phyloP scores from a whole-genome alignment of 208 protist species.

The Trypanosoma caninum region DNA sequence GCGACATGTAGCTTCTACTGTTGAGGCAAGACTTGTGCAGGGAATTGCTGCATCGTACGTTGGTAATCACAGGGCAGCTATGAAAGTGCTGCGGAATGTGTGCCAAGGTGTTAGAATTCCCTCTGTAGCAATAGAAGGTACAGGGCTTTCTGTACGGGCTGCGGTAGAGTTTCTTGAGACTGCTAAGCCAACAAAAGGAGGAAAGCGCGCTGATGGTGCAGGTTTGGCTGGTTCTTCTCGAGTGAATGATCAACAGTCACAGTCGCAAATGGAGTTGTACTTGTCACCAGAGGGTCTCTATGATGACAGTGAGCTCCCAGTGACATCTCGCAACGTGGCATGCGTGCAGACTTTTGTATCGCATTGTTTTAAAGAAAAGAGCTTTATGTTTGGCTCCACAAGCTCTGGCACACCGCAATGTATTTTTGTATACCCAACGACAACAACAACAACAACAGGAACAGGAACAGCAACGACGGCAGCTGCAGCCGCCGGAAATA shows the following conservation, averaged over 20 bases:
- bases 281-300: slow-evolving; percentile 22
- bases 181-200: slow-evolving; percentile 4
- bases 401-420: too few relatives aligned
- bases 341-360: slow-evolving; percentile 34
- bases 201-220: not conserved
- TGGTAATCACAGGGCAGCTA: slow-evolving; percentile 56
- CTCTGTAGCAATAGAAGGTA: slow-evolving; percentile 16
- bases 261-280: not conserved
- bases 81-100: slow-evolving; percentile 47
- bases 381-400: too few relatives aligned
- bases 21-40: slow-evolving; percentile 61
- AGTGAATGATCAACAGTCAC: not conserved
- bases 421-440: too few relatives aligned
- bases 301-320: slow-evolving; percentile 36
- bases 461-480: not conserved
- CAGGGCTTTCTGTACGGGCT: slow-evolving; percentile 8
- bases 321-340: slow-evolving; percentile 30
- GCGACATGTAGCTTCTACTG: slow-evolving; percentile 33
- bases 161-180: slow-evolving; percentile 15
- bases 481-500: not conserved
- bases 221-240: not conserved
- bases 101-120: slow-evolving; percentile 58
- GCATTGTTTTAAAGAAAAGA: slow-evolving; percentile 32
- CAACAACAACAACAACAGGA: not conserved
- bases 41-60: slow-evolving; percentile 50